A percentile compares a stretch with the other conserved stretches of the same genome.
Evolutionary conservation across 2,329 filamentous ascomycete genomes (phyloP).

Genomic region (Trichoderma pleuroti): DNA sequence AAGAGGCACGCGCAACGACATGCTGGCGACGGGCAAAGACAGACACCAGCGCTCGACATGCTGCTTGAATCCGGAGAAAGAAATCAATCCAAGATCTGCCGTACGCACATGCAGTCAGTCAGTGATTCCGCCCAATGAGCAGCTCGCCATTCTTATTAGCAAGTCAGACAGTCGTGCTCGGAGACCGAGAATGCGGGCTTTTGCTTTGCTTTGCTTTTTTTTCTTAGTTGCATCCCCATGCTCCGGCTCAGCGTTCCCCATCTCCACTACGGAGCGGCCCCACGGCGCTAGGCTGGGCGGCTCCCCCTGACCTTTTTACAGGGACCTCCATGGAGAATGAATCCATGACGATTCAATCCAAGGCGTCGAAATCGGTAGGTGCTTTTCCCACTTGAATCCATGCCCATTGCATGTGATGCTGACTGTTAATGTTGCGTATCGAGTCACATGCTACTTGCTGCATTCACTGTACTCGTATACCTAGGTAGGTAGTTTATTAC

Average conservation of each 20-base stretch:
- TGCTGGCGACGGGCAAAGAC: background rate
- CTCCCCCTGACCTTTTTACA: background rate
- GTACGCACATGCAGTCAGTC: background rate
- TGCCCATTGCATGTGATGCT: background rate
- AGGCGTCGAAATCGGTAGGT: background rate
- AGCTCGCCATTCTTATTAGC: background rate
- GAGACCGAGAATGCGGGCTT: constrained; percentile 19
- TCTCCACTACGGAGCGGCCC: constrained; percentile 14
- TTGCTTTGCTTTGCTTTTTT: background rate
- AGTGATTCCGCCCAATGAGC: background rate
- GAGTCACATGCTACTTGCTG: background rate
- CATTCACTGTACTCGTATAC: background rate
- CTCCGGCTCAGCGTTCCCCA: background rate
- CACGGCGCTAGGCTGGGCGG: constrained; percentile 1
- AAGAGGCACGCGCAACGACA: constrained; percentile 14
- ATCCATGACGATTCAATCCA: background rate
- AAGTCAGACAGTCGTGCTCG: background rate
- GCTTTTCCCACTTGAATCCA: background rate
- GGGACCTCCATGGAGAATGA: too few relatives aligned
- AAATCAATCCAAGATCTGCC: background rate
- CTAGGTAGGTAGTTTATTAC: background rate
- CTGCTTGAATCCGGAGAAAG: background rate
- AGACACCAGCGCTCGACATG: constrained; percentile 8
- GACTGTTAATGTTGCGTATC: background rate
- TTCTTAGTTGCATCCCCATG: background rate